Evolutionary conservation across 106 monocot species (phyloP).

Genomic region (Gastrodia elata): DNA sequence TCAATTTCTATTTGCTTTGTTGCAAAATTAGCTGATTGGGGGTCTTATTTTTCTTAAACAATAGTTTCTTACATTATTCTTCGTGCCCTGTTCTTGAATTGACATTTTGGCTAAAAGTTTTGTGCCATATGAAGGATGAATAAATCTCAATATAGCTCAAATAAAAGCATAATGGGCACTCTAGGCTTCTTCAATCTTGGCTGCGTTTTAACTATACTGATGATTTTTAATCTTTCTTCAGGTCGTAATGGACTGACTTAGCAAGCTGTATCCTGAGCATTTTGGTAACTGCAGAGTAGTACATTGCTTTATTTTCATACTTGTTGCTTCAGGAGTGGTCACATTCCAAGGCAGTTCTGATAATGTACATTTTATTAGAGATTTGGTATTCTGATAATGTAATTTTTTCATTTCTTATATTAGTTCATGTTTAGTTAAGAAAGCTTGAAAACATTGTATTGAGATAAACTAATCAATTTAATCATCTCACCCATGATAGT

Average conservation of each 20-base stretch:
- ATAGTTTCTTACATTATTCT: not conserved
- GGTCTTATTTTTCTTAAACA: not conserved
- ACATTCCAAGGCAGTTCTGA: not conserved
- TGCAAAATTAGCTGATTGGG: not conserved
- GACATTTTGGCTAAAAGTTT: not conserved
- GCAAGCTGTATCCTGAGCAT: not conserved
- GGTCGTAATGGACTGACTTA: constrained; percentile 1
- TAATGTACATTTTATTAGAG: not conserved
- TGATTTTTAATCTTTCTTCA: not conserved
- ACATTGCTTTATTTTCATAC: not conserved
- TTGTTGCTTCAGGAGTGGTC: not conserved
- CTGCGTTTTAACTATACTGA: not conserved
- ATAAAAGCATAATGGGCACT: not conserved
- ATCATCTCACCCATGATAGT: too few relatives aligned
- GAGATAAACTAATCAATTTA: too few relatives aligned
- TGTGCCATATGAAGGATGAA: not conserved
- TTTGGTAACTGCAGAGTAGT: not conserved
- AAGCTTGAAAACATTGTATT: too few relatives aligned
- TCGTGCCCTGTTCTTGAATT: not conserved
- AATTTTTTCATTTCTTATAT: too few relatives aligned
- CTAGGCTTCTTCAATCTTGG: not conserved
- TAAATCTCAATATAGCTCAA: not conserved
- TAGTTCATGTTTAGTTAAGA: too few relatives aligned
- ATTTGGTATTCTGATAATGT: not conserved
- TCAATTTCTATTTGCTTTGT: not conserved